Conservation (phyloP, 176 grass and related monocot species). For the Oryza longistaminata region DNA sequence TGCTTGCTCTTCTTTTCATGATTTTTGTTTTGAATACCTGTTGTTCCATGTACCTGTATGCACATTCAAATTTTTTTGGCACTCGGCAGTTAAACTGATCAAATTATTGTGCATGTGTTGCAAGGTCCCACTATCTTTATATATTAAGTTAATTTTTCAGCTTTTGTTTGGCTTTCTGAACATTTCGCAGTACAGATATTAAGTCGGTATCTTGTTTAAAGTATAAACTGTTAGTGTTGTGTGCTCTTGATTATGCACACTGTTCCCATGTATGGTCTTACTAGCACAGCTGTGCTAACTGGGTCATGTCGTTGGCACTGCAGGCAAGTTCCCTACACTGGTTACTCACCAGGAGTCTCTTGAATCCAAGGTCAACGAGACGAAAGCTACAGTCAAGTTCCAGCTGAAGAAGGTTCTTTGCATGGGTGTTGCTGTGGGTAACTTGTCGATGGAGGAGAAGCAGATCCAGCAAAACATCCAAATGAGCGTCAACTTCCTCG, state of each 20-base stretch:
- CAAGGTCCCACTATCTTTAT: neutral
- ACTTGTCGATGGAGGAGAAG: slow-evolving; percentile 90
- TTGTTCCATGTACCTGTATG: neutral
- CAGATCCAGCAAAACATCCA: slow-evolving; percentile 97
- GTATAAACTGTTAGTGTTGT: neutral
- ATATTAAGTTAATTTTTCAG: neutral
- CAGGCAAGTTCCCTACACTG: slow-evolving; percentile 93
- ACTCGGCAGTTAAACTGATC: neutral
- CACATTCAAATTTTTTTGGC: neutral
- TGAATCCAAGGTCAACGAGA: slow-evolving; percentile 93
- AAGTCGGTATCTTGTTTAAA: neutral
- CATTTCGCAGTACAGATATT: neutral
- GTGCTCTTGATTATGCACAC: neutral
- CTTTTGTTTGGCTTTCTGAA: neutral
- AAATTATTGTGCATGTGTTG: neutral
- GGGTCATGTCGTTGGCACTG: neutral
- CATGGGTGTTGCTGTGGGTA: slow-evolving; percentile 96
- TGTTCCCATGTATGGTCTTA: neutral
- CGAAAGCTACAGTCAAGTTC: slow-evolving; percentile 84
- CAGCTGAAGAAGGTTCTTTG: slow-evolving; percentile 98
- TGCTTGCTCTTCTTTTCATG: neutral
- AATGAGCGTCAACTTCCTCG: slow-evolving; percentile 93
- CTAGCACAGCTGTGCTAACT: neutral
- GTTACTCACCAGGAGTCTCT: slow-evolving; percentile 86
- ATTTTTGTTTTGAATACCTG: neutral